phyloP scores from a whole-genome alignment of 352 stramenopile genomes.

The Vaucheria bursata region DNA sequence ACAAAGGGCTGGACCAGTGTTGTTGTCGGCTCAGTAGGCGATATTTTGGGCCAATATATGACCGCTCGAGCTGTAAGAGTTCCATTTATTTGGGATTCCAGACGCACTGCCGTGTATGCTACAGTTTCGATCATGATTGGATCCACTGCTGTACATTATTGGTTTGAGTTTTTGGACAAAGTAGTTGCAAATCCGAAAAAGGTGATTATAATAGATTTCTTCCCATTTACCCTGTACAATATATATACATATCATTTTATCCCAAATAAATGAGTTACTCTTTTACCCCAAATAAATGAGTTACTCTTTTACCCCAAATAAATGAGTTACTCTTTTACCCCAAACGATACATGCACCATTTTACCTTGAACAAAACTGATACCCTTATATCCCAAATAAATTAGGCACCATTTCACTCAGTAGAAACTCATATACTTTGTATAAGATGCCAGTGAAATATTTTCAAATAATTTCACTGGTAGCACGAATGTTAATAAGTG shows the following conservation, averaged over 20 bases:
- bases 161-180: slow-evolving; percentile 13
- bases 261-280: neutral
- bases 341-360: too few relatives aligned
- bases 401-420: too few relatives aligned
- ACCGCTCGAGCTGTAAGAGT: neutral
- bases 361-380: too few relatives aligned
- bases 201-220: neutral
- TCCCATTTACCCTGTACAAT: neutral
- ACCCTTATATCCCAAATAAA: too few relatives aligned
- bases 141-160: slow-evolving; percentile 3
- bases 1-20: slow-evolving; percentile 7
- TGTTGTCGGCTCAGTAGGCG: neutral
- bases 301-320: neutral
- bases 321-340: too few relatives aligned
- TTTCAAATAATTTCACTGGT: too few relatives aligned
- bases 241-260: neutral
- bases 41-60: neutral
- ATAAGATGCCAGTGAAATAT: too few relatives aligned
- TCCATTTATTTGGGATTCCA: neutral
- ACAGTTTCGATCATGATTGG: neutral
- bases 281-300: neutral
- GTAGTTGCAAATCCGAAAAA: neutral
- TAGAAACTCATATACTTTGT: too few relatives aligned
- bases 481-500: too few relatives aligned
- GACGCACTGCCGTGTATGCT: neutral